Conservation (phyloP, 2,329 filamentous ascomycete genomes). For the Aspergillus felis region DNA sequence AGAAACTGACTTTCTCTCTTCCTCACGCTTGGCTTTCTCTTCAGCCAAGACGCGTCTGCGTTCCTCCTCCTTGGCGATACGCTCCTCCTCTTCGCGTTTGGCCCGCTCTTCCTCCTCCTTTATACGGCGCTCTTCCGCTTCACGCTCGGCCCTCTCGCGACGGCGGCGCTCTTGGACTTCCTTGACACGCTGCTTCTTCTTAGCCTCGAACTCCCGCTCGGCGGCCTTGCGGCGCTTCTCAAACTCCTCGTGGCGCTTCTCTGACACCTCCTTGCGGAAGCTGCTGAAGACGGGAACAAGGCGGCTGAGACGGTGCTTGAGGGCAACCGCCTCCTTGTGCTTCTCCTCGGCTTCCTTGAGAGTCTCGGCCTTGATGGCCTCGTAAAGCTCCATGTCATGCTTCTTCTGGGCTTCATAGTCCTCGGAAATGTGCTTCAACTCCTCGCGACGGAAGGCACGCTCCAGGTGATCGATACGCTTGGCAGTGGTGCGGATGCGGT, state of each 20-base stretch:
- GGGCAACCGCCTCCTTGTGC: conserved; percentile 85
- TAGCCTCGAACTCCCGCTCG: conserved; percentile 87
- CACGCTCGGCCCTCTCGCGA: conserved; percentile 76
- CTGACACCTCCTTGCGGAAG: conserved; percentile 77
- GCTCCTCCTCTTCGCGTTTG: conserved; percentile 80
- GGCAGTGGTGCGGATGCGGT: conserved; percentile 83
- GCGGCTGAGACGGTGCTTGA: conserved; percentile 87
- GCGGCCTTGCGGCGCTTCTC: conserved; percentile 89
- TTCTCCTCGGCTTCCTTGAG: conserved; percentile 77
- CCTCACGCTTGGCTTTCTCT: conserved; percentile 60
- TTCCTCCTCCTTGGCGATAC: conserved; percentile 73
- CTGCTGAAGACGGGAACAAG: conserved; percentile 79
- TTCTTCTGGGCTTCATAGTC: conserved; percentile 84
- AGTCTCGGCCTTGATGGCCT: conserved; percentile 71
- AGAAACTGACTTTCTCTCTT: conserved; percentile 53
- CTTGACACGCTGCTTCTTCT: conserved; percentile 82
- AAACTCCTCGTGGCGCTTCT: conserved; percentile 89
- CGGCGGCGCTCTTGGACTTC: conserved; percentile 79
- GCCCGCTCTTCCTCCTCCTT: conserved; percentile 83
- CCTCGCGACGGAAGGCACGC: conserved; percentile 93
- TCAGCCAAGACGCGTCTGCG: conserved; percentile 69
- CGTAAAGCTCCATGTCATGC: conserved; percentile 73
- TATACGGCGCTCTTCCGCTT: conserved; percentile 74
- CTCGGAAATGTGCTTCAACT: conserved; percentile 80
- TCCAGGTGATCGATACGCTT: conserved; percentile 97